Conservation (phyloP, 257 asterid species). For the Plantago elongata region DNA sequence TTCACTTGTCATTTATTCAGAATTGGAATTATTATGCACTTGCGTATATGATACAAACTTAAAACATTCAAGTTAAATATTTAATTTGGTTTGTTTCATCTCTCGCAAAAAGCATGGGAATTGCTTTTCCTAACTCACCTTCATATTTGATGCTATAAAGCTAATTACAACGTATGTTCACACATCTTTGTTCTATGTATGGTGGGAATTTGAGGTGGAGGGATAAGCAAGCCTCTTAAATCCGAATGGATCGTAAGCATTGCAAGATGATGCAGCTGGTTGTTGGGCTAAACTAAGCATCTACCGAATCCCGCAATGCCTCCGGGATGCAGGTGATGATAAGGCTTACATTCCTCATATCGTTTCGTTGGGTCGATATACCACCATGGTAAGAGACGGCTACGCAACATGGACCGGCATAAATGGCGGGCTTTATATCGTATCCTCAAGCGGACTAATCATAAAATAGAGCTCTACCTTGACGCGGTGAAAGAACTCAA, state of each 20-base stretch:
- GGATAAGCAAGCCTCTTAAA: slow-evolving; percentile 30
- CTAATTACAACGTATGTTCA: no score
- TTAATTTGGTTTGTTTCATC: no score
- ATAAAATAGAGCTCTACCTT: slow-evolving; percentile 44
- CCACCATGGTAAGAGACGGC: slow-evolving; percentile 62
- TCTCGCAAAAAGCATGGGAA: no score
- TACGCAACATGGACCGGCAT: slow-evolving; percentile 73
- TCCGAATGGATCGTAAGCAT: slow-evolving; percentile 71
- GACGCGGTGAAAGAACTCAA: slow-evolving; percentile 57
- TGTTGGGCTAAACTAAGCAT: slow-evolving; percentile 69
- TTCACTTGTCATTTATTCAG: no score
- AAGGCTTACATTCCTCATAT: slow-evolving; percentile 74
- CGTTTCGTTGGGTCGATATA: slow-evolving; percentile 76
- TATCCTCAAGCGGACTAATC: slow-evolving; percentile 49
- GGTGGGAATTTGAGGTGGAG: slow-evolving; percentile 22
- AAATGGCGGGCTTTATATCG: slow-evolving; percentile 73
- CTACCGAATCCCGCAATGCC: slow-evolving; percentile 62
- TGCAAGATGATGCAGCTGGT: slow-evolving; percentile 52
- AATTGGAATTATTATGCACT: no score
- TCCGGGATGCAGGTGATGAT: slow-evolving; percentile 56
- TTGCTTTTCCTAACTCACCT: no score
- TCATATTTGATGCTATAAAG: no score
- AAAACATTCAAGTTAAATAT: no score
- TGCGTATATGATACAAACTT: no score
- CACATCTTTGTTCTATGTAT: no score